Evolutionary conservation across 2,329 filamentous ascomycete species (phyloP).

Genomic region (Dactylellina drechsleri): DNA sequence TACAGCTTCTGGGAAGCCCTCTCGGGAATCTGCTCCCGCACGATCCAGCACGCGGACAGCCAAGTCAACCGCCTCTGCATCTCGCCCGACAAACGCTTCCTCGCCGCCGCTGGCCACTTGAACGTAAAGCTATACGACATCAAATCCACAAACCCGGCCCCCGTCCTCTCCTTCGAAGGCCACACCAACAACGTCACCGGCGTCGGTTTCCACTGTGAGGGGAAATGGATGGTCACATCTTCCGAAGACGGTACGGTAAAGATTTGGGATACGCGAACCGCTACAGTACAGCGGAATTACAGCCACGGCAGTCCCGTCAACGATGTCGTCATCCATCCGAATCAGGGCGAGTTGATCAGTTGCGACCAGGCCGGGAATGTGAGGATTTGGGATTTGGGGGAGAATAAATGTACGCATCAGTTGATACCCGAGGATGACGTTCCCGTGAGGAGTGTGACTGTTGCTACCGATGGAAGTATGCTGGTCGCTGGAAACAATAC

Average conservation of each 20-base stretch:
- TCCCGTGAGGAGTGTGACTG: constrained; percentile 90
- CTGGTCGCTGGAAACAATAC: constrained; percentile 93
- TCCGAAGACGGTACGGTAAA: constrained; percentile 96
- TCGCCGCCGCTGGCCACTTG: constrained; percentile 76
- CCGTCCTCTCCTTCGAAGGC: constrained; percentile 91
- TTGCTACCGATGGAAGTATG: constrained; percentile 91
- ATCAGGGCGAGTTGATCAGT: constrained; percentile 97
- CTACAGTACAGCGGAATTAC: constrained; percentile 90
- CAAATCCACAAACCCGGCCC: constrained; percentile 95
- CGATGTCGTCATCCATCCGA: constrained; percentile 99
- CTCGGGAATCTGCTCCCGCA: constrained; percentile 96
- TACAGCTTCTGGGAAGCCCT: constrained; percentile 96
- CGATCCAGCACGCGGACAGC: constrained; percentile 96
- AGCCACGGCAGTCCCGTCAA: constrained; percentile 88
- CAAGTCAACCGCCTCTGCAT: constrained; percentile 99
- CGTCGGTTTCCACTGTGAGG: constrained; percentile 96
- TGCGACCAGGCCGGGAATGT: constrained; percentile 94
- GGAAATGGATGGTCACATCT: constrained; percentile 99
- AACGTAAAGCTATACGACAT: constrained; percentile 98
- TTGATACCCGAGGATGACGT: constrained; percentile 96
- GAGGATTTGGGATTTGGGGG: constrained; percentile 92
- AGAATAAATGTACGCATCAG: constrained; percentile 97
- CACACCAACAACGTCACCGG: constrained; percentile 96
- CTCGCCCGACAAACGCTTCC: constrained; percentile 95
- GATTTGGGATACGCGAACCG: constrained; percentile 92